These are phyloP conservation scores for Tricholoma hemisulphureum DNA, from an alignment of 768 basidiomycete species.

Conservation along the genomic window DNA sequence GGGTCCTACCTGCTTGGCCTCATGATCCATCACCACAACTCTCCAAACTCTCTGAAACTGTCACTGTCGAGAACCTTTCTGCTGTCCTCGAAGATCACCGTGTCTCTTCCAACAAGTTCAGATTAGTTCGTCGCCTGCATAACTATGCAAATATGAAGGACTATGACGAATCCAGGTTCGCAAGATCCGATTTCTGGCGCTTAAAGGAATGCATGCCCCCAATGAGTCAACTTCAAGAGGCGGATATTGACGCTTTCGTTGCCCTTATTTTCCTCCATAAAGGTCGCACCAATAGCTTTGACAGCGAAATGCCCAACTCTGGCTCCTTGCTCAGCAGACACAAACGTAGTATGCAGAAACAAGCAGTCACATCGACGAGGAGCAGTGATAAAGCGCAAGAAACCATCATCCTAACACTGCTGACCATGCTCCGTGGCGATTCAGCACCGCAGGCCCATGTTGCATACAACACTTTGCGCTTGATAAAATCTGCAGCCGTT, in stretches of 20 bases:
- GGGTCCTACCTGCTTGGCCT: constrained; percentile 77
- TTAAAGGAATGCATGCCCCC: constrained; percentile 76
- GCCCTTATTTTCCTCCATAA: constrained; percentile 56
- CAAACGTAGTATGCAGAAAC: constrained; percentile 21
- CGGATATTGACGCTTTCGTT: constrained; percentile 73
- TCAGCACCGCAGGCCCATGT: constrained; percentile 47
- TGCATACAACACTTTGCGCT: constrained; percentile 67
- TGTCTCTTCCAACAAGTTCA: constrained; percentile 75
- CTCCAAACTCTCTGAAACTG: constrained; percentile 41
- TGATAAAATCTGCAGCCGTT: constrained; percentile 44
- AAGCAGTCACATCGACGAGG: constrained; percentile 28
- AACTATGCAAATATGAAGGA: constrained; percentile 41
- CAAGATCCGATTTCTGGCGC: constrained; percentile 74
- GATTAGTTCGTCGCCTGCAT: constrained; percentile 64
- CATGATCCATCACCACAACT: constrained; percentile 53
- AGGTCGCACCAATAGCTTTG: constrained; percentile 63
- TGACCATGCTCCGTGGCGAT: constrained; percentile 57
- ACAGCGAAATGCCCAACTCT: constrained; percentile 45
- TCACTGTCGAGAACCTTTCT: constrained; percentile 49
- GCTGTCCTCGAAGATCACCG: constrained; percentile 54
- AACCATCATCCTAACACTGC: constrained; percentile 51
- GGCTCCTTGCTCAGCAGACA: constrained; percentile 44
- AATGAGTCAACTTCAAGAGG: constrained; percentile 50
- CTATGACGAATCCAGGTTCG: constrained; percentile 47
- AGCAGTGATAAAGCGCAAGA: constrained; percentile 29